phyloP scores from a whole-genome alignment of 192 early-diverging fungal species.

The Thamnidium elegans region DNA sequence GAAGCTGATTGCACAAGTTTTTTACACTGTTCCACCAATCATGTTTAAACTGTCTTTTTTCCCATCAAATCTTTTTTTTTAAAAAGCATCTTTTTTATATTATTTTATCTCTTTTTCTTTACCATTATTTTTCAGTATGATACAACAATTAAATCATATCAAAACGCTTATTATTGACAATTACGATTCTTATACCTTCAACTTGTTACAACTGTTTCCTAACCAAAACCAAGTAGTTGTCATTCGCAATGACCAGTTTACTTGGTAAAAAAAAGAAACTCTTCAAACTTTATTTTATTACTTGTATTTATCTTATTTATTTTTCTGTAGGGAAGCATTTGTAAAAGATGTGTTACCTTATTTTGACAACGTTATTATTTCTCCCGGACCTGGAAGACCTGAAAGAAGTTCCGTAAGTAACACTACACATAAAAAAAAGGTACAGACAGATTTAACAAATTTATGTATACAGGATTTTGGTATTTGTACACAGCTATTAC shows the following conservation, averaged over 20 bases:
- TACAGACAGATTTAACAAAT: neutral
- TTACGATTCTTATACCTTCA: constrained; percentile 98
- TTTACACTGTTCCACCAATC: neutral
- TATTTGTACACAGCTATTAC: constrained; percentile 60
- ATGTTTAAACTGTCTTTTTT: neutral
- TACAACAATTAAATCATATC: constrained; percentile 19
- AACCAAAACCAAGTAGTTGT: constrained; percentile 63
- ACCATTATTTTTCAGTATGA: neutral
- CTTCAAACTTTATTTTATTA: neutral
- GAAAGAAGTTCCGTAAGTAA: constrained; percentile 48
- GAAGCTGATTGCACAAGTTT: neutral
- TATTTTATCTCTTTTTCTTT: neutral
- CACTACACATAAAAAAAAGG: neutral
- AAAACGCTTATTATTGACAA: constrained; percentile 88
- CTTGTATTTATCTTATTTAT: neutral
- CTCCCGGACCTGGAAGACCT: constrained; percentile 91
- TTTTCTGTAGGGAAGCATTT: constrained; percentile 48
- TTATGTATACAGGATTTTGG: constrained; percentile 72
- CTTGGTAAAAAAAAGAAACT: constrained; percentile 54
- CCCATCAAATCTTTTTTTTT: neutral
- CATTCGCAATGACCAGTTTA: constrained; percentile 90
- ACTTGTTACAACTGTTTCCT: constrained; percentile 75
- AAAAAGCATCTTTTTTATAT: neutral
- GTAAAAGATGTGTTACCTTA: constrained; percentile 64
- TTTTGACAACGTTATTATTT: constrained; percentile 89